phyloP scores from a whole-genome alignment of 75 land plant genomes.

The Pinus tabuliformis region DNA sequence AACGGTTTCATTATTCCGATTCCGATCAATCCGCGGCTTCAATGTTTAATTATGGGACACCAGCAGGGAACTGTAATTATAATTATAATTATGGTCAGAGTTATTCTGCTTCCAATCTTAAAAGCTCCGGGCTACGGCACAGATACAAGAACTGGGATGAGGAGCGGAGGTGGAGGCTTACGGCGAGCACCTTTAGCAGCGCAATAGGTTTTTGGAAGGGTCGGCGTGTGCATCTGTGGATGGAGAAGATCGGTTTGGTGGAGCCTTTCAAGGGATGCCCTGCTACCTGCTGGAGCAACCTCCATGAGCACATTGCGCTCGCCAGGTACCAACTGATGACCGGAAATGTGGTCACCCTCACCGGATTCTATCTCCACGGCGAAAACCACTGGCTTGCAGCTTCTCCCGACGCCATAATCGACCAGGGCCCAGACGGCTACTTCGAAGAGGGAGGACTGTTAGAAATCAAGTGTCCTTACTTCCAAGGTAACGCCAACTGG shows the following conservation, averaged over 20 bases:
- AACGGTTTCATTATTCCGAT: no score
- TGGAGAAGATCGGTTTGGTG: slow-evolving; percentile 60
- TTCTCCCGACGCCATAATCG: slow-evolving; percentile 71
- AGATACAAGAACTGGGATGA: background rate
- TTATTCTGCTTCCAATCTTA: no score
- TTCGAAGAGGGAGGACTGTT: slow-evolving; percentile 33
- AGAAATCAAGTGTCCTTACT: slow-evolving; percentile 80
- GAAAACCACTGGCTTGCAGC: slow-evolving; percentile 59
- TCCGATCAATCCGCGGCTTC: no score
- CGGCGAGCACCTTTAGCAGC: slow-evolving; percentile 64
- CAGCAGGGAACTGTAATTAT: no score
- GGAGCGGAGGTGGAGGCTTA: slow-evolving; percentile 46
- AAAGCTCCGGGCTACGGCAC: no score
- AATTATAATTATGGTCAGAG: no score
- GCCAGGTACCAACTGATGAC: slow-evolving; percentile 55
- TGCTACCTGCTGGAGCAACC: slow-evolving; percentile 61
- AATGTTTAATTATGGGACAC: no score
- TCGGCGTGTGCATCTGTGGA: slow-evolving; percentile 57
- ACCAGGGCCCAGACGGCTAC: background rate
- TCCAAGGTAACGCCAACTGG: slow-evolving; percentile 29
- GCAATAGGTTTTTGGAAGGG: slow-evolving; percentile 71
- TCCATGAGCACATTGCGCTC: slow-evolving; percentile 52
- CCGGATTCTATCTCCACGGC: slow-evolving; percentile 47
- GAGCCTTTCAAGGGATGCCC: slow-evolving; percentile 48
- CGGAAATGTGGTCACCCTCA: slow-evolving; percentile 37